Evolutionary conservation across 2,329 filamentous ascomycete species (phyloP).

Genomic region (Exutisphaerella laricina): DNA sequence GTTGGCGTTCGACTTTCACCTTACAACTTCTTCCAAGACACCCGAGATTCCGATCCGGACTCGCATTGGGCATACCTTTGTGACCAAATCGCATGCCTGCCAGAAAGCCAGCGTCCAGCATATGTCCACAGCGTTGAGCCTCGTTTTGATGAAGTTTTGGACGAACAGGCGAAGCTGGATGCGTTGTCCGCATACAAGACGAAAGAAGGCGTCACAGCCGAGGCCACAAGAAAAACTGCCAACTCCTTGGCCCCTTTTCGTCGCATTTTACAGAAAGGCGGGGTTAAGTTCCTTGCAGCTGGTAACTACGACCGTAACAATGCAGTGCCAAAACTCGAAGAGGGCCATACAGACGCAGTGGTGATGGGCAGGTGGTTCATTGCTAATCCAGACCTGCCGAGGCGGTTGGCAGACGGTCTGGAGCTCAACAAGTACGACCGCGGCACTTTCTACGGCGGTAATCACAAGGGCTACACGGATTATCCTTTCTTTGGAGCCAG

Average conservation of each 20-base stretch:
- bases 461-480: constrained; percentile 39
- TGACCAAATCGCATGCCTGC: constrained; percentile 30
- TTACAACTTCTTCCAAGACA: constrained; percentile 54
- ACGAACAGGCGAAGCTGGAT: constrained; percentile 24
- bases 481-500: constrained; percentile 40
- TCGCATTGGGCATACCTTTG: constrained; percentile 57
- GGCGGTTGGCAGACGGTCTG: constrained; percentile 40
- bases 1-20: constrained; percentile 56
- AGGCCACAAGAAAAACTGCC: constrained; percentile 24
- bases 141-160: constrained; percentile 40
- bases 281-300: constrained; percentile 35
- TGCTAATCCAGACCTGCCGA: constrained; percentile 45
- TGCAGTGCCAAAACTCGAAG: constrained; percentile 33
- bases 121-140: constrained; percentile 59
- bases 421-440: constrained; percentile 43
- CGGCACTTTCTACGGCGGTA: constrained; percentile 42
- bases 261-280: constrained; percentile 22
- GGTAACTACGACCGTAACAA: constrained; percentile 38
- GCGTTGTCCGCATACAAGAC: constrained; percentile 16
- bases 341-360: constrained; percentile 40
- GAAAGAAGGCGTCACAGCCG: constrained; percentile 29
- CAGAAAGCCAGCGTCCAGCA: constrained; percentile 48
- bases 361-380: constrained; percentile 48
- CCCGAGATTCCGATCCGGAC: constrained; percentile 55
- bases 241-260: constrained; percentile 21